Base-by-base conservation (phyloP, 352 stramenopile genomes). In the Hyaloperonospora arabidopsidis region DNA sequence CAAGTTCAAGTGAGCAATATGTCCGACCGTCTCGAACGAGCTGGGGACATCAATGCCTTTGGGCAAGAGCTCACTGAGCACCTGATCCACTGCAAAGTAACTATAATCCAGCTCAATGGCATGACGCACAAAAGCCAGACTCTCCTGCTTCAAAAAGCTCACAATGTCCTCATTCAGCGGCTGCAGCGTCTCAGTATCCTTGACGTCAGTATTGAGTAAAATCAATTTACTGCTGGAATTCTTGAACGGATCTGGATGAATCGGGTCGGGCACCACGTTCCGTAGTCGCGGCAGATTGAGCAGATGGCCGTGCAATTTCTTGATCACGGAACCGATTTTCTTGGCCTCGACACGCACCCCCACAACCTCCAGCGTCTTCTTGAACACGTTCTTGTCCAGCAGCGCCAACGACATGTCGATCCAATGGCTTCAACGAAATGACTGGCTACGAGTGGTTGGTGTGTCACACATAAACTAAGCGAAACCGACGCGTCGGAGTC, bases 1-100 rank as follows among this genome's bases (percentile, higher is more conserved):
- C 44, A 99, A 70, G 67, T 99, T 99, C 13, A 99, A 56, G 68
- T 99, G 96, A 17, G 95, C 96, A 44, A 99, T 84, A 69, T 98
- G 95, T 14, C 96, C 97, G n/a, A 97, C 87, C 7, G 77, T 81
- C 74, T 98, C 96, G 59, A 98, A 98, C 6, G 90, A 91, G 35
- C 91, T 95, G 29, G 95, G 96, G 45, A 98, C 85, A 50, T 85
- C 78, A 49, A 93, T 75, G 15, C 68, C 68, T 10, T 72, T 56
- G 0, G 93, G 93, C 43, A 98, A 66, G 21, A 97, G 47, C 46
- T 77, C 62, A n/a, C 67, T 67, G 14, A 98, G 73, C 38, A 91
- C 79, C 17, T 91, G 76, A 43, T 91, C 81, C 41, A 89, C 81
- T 11, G 70, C 65, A 53, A 78, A 89, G 67, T 89, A 88, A 52